phyloP scores from a whole-genome alignment of 139 green algal genomes.

The Nannochloris sp. region DNA sequence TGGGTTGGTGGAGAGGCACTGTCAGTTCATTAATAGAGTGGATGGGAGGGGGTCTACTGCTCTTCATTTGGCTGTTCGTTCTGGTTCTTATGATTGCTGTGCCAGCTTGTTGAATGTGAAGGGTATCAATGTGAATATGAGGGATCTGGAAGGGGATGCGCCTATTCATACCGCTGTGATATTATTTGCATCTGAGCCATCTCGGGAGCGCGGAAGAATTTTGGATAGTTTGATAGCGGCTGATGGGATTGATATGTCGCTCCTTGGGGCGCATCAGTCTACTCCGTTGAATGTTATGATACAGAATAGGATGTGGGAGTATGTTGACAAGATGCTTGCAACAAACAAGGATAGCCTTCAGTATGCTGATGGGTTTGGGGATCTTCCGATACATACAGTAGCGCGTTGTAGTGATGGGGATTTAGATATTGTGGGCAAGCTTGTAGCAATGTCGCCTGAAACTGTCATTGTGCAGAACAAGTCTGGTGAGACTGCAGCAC shows the following conservation, averaged over 20 bases:
- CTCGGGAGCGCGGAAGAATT: neutral
- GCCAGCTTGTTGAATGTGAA: neutral
- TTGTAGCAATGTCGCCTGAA: too few relatives aligned
- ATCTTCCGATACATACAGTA: neutral
- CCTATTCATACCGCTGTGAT: neutral
- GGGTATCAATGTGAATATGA: conserved; percentile 1
- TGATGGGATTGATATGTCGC: neutral
- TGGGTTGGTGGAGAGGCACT: neutral
- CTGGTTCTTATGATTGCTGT: neutral
- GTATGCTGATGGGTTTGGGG: neutral
- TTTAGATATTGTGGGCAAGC: neutral
- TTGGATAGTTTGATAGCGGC: neutral
- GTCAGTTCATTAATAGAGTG: neutral
- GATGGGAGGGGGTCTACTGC: neutral
- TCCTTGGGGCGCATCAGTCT: neutral
- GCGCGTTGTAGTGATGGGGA: neutral
- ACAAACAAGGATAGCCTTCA: neutral
- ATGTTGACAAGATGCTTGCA: neutral
- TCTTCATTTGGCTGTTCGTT: conserved; percentile 2
- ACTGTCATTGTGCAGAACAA: too few relatives aligned
- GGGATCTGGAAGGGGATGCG: neutral
- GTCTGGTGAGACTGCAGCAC: too few relatives aligned
- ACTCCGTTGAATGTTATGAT: conserved; percentile 3
- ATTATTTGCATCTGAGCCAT: neutral
- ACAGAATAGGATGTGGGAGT: neutral